Base-by-base conservation (phyloP, 305 asterid species). In the Fraxinus sp. region DNA sequence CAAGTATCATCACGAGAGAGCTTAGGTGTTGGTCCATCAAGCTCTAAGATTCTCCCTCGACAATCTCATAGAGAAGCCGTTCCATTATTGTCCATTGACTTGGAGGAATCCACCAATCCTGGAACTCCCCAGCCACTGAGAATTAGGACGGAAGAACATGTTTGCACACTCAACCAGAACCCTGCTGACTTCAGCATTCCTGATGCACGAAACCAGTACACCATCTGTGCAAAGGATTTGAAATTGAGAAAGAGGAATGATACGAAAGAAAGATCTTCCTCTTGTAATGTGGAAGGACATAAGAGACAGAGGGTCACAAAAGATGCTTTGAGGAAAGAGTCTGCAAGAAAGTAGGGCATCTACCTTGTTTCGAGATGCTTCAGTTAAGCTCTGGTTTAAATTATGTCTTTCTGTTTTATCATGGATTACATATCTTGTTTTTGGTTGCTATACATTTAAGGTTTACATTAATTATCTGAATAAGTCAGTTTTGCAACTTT, bases 111-210 rank as follows among this genome's bases (percentile, higher is more conserved):
- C 2, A 80, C 46, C 32, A 41, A 70, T 22, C 52, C 35, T 66
- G 83, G 9, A 37, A 22, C 33, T 82, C 35, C 35, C 35, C 75
- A 66, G 75, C 87, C 86, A 14, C 75, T 64, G 35, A 87, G 73
- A 43, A 77, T 33, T 36, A 41, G 81, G 1, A 35, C 39, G 3
- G 83, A 83, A 39, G 85, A 86, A 39, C 83, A 86, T 5, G 79
- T 81, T 32, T 93, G 98, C 85, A 81, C 85, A 11, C 85, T 86
- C 20, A 96, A 96, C 81, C 83, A 81, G 75, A 96, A 94, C 86
- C 99, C 99, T 5, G 93, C 92, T 28, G 98, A 96, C 26, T 91
- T 93, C 79, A 90, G 91, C 89, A n/a, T 83, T 49, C 92, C 93
- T 11, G 92, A 86, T 22, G 90, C 91, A 36, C 86, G 89, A 77